Percentiles rank a stretch among this genome's conserved stretches.
phyloP scores from a whole-genome alignment of 2,329 filamentous ascomycete species.

The Monilinia laxa region DNA sequence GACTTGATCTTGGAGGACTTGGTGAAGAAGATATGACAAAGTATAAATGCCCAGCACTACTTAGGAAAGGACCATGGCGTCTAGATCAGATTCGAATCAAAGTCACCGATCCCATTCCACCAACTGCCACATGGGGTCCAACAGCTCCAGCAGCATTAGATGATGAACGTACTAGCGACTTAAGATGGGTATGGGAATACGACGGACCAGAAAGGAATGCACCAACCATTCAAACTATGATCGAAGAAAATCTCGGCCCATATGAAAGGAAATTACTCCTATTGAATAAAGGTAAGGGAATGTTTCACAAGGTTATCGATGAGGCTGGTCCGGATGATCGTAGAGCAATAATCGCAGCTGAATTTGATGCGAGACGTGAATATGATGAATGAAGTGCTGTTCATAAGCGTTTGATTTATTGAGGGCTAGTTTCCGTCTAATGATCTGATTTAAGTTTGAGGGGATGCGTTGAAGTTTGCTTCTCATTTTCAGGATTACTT shows the following conservation, averaged over 20 bases:
- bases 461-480: conserved; percentile 14
- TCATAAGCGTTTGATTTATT: conserved; percentile 19
- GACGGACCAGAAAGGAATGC: conserved; percentile 46
- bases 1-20: conserved; percentile 41
- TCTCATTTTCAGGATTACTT: conserved; percentile 13
- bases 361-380: conserved; percentile 12
- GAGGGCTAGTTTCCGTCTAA: conserved; percentile 19
- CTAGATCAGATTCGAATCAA: conserved; percentile 32
- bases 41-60: conserved; percentile 44
- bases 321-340: conserved; percentile 13
- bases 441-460: conserved; percentile 15
- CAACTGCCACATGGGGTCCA: conserved; percentile 38
- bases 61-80: conserved; percentile 33
- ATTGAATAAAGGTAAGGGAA: conserved; percentile 40
- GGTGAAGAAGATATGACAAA: conserved; percentile 41
- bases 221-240: conserved; percentile 46
- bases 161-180: conserved; percentile 38
- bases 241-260: conserved; percentile 54
- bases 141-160: conserved; percentile 32
- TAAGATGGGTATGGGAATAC: conserved; percentile 57
- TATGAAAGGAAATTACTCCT: conserved; percentile 52
- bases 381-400: conserved; percentile 10
- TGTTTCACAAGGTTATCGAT: conserved; percentile 24
- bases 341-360: conserved; percentile 3
- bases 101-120: conserved; percentile 41